A percentile compares a stretch with the other conserved stretches of the same genome.
These are phyloP conservation scores for Coemansia sp. DNA, from an alignment of 192 early-diverging fungal species.

Conservation along the genomic window DNA sequence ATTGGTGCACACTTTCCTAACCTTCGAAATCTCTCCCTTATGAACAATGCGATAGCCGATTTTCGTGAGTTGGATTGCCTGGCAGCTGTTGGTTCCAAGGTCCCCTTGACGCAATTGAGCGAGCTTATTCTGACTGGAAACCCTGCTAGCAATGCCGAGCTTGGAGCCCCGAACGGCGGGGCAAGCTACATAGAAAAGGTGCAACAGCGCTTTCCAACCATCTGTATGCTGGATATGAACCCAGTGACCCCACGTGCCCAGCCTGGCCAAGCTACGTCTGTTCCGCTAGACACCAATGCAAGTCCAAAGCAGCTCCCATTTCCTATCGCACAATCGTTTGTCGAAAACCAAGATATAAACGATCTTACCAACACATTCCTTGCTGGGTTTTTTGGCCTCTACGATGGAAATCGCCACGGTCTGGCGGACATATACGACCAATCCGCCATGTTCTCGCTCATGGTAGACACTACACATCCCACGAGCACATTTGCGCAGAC, in stretches of 20 bases:
- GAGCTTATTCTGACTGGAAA: conserved; percentile 45
- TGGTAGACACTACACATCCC: conserved; percentile 46
- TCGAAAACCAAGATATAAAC: conserved; percentile 33
- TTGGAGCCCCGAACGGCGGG: conserved; percentile 24
- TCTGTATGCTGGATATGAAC: conserved; percentile 49
- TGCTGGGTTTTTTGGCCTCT: conserved; percentile 41
- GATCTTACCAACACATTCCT: conserved; percentile 38
- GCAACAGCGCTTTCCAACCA: conserved; percentile 48
- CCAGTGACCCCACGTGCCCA: conserved; percentile 35
- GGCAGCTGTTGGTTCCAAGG: conserved; percentile 38
- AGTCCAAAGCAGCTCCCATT: conserved; percentile 33
- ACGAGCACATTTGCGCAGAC: conserved; percentile 39
- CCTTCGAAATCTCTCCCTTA: conserved; percentile 39
- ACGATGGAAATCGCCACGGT: conserved; percentile 34
- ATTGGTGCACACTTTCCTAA: conserved; percentile 39
- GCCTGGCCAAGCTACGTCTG: conserved; percentile 4
- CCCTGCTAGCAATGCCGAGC: conserved; percentile 30
- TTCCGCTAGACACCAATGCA: not conserved
- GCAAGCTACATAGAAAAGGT: conserved; percentile 41
- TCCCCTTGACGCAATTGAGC: conserved; percentile 26
- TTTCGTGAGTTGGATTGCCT: conserved; percentile 43
- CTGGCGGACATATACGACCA: conserved; percentile 43
- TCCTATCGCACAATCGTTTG: conserved; percentile 35
- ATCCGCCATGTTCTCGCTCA: conserved; percentile 36
- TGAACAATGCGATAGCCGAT: conserved; percentile 43